phyloP scores from a whole-genome alignment of 148 eudicot genomes.

The Selenicereus undatus region DNA sequence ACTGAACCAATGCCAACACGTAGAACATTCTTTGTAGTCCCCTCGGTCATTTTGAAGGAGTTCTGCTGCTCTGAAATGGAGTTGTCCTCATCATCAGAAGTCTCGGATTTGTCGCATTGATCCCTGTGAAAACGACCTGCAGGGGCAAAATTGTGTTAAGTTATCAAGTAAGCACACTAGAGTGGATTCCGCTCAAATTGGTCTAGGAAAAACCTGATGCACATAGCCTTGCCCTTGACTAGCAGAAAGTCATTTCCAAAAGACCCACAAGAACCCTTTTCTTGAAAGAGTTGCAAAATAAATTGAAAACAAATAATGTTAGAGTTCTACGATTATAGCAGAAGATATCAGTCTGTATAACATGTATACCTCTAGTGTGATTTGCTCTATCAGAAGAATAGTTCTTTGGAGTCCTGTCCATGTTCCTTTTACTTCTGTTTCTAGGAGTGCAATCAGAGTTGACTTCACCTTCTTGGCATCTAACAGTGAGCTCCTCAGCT shows the following conservation, averaged over 20 bases:
- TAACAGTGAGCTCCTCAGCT: constrained; percentile 2
- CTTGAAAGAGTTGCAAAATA: not conserved
- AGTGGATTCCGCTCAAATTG: not conserved
- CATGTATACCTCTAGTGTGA: not conserved
- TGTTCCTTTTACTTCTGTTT: not conserved
- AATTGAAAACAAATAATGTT: not conserved
- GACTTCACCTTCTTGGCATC: not conserved
- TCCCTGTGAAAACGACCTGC: constrained; percentile 1
- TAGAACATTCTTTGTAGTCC: constrained; percentile 1
- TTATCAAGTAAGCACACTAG: not conserved
- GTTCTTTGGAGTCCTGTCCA: not conserved
- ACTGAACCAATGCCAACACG: not conserved
- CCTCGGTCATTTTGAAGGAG: not conserved
- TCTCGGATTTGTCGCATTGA: constrained; percentile 1
- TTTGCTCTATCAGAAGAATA: not conserved
- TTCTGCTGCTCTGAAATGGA: constrained; percentile 1
- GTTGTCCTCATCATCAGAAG: constrained; percentile 15
- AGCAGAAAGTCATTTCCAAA: not conserved
- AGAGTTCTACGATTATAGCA: not conserved
- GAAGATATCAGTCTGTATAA: not conserved
- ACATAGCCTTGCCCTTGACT: not conserved
- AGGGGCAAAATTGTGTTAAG: not conserved
- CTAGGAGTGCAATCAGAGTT: not conserved
- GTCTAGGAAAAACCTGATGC: not conserved
- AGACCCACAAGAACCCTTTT: not conserved